These are phyloP conservation scores for Exophiala sp. DNA, from an alignment of 2,329 filamentous ascomycete species.

Conservation along the genomic window DNA sequence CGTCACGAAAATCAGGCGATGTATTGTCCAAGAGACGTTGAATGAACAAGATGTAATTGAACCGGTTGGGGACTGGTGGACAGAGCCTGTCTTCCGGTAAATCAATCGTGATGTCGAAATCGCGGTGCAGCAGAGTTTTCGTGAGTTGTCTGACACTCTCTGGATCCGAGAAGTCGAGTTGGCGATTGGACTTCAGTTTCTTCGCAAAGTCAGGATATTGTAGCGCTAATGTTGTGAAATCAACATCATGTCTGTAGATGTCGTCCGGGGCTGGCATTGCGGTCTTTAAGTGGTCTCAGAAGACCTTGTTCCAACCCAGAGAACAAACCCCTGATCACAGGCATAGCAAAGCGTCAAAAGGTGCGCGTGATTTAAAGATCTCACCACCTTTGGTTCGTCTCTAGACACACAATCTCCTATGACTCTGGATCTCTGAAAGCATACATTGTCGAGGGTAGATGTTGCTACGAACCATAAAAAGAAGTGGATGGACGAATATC, in stretches of 20 bases:
- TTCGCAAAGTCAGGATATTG: slow-evolving; percentile 59
- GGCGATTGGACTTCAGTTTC: slow-evolving; percentile 52
- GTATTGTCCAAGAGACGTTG: slow-evolving; percentile 75
- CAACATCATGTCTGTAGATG: slow-evolving; percentile 38
- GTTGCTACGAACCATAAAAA: neutral
- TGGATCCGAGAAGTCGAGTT: slow-evolving; percentile 78
- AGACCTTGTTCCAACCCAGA: no score
- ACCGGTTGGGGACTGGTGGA: slow-evolving; percentile 63
- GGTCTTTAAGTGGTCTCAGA: neutral
- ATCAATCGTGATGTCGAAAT: slow-evolving; percentile 70
- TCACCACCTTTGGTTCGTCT: no score
- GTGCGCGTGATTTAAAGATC: no score
- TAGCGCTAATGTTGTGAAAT: slow-evolving; percentile 60
- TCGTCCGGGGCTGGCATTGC: slow-evolving; percentile 24
- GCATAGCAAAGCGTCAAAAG: no score
- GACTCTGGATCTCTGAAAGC: no score
- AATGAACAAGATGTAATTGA: slow-evolving; percentile 90
- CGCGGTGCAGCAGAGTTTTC: slow-evolving; percentile 68
- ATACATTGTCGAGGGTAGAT: neutral
- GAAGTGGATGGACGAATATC: neutral
- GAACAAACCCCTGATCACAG: no score
- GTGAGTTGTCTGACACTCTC: slow-evolving; percentile 69
- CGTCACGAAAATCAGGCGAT: slow-evolving; percentile 43
- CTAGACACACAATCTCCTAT: no score
- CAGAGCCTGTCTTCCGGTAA: slow-evolving; percentile 78